Conservation (phyloP, 805 yeast species). For the Lipomyces lipofer region DNA sequence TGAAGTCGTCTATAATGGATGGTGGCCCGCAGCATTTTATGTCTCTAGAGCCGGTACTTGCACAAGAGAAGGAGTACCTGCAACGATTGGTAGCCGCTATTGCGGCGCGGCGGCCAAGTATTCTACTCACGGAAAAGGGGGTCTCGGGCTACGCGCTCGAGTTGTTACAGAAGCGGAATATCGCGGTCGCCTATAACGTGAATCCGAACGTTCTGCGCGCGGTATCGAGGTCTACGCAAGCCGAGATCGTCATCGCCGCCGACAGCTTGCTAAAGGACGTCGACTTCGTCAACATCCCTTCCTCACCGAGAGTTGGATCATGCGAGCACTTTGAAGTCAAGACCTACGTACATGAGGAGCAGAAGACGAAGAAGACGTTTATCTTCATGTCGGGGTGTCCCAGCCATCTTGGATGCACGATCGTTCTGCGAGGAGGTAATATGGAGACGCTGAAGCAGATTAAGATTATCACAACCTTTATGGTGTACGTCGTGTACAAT, state of each 20-base stretch:
- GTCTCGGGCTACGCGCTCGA: constrained; percentile 81
- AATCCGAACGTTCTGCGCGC: constrained; percentile 81
- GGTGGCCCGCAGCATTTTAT: constrained; percentile 52
- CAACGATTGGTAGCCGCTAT: constrained; percentile 79
- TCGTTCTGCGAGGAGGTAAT: constrained; percentile 79
- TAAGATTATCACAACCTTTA: constrained; percentile 76
- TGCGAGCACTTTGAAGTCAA: constrained; percentile 73
- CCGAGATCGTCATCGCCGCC: constrained; percentile 82
- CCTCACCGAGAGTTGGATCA: constrained; percentile 62
- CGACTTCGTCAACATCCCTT: constrained; percentile 6
- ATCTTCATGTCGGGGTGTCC: constrained; percentile 80
- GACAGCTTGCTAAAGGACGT: constrained; percentile 70
- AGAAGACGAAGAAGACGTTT: constrained; percentile 54
- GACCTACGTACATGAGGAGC: constrained; percentile 57
- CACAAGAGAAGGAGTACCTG: constrained; percentile 85
- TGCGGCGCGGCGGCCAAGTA: constrained; percentile 70
- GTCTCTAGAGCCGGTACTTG: constrained; percentile 77
- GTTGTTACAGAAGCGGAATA: constrained; percentile 67
- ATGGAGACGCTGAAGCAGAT: constrained; percentile 61
- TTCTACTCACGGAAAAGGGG: constrained; percentile 74
- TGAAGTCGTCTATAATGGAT: background rate
- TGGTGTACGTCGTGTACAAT: constrained; percentile 77
- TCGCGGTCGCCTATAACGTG: constrained; percentile 77
- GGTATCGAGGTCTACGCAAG: constrained; percentile 73
- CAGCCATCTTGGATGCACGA: constrained; percentile 73